Evolutionary conservation across 257 asterid species (phyloP), one percentile per base, ranked within the genome.

Genomic region (Solanum stenotomum): DNA sequence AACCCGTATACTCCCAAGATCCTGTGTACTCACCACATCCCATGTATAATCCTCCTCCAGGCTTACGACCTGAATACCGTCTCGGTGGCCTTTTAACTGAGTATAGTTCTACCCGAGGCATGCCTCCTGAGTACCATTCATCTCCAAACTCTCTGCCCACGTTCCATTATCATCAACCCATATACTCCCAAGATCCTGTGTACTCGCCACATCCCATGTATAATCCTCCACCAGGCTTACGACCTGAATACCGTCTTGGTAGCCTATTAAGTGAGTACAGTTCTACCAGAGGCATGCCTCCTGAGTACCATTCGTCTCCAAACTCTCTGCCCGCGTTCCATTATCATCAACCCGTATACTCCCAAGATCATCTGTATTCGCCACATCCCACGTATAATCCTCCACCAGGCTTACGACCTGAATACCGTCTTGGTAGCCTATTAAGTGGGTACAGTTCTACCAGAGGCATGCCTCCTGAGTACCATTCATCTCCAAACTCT

Each of bases 61-160:
- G 87, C 79, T 72, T 88, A 89, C 87, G 83, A 61, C 91, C 82
- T 25, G 86, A 89, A 85, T 93, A 91, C 90, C 90, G 89, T 74
- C 42, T 90, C 81, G 27, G 89, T 79, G 75, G 86, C 46, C 83
- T 38, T 52, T 20, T 78, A 70, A 82, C 78, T 0, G 83, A 52
- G 68, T 86, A 89, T 56, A 88, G 75, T 38, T 87, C 91, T 67
- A 31, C 90, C 27, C 71, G 83, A 35, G 86, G 42, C 29, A 63
- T 79, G 15, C 18, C 29, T 75, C 67, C 92, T 34, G 93, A 71
- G 7, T 91, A 89, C 79, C 90, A 75, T 78, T 76, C 89, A 23
- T 33, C 72, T 72, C 81, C 83, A 86, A 44, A 76, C 25, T 42
- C 83, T 68, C 44, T 44, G 70, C 70, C 83, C 63, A 49, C 22